These are phyloP conservation scores for Stromatinia cepivora DNA, from an alignment of 2,329 filamentous ascomycete species.

Conservation along the genomic window DNA sequence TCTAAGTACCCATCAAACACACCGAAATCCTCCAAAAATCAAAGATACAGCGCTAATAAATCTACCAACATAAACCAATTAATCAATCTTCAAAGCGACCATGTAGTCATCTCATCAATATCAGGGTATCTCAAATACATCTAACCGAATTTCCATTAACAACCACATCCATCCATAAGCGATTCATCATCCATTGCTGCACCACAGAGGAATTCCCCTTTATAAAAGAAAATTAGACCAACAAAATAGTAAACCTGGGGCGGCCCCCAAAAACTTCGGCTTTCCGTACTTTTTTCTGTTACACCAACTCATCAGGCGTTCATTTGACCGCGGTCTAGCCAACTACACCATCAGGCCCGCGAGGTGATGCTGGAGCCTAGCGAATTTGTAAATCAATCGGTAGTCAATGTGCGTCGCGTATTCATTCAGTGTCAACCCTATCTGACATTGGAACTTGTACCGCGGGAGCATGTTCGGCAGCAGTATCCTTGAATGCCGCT, in stretches of 20 bases:
- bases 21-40: background rate
- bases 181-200: background rate
- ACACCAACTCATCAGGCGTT: background rate
- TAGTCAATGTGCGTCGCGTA: background rate
- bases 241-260: background rate
- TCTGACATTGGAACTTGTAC: constrained; percentile 30
- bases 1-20: background rate
- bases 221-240: background rate
- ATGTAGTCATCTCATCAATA: constrained; percentile 4
- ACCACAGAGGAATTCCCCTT: background rate
- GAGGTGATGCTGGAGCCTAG: background rate
- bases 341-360: background rate
- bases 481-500: constrained; percentile 27
- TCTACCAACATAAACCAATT: background rate
- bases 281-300: background rate
- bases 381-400: background rate
- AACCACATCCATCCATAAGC: background rate
- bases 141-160: background rate
- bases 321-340: background rate
- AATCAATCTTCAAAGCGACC: constrained; percentile 2
- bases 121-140: constrained; percentile 17
- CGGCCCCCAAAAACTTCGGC: background rate
- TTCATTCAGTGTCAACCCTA: constrained; percentile 8
- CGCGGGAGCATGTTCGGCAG: constrained; percentile 36
- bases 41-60: constrained; percentile 4